These are phyloP conservation scores for Aspergillus haitiensis DNA, from an alignment of 495 filamentous ascomycete genomes.

Conservation along the genomic window DNA sequence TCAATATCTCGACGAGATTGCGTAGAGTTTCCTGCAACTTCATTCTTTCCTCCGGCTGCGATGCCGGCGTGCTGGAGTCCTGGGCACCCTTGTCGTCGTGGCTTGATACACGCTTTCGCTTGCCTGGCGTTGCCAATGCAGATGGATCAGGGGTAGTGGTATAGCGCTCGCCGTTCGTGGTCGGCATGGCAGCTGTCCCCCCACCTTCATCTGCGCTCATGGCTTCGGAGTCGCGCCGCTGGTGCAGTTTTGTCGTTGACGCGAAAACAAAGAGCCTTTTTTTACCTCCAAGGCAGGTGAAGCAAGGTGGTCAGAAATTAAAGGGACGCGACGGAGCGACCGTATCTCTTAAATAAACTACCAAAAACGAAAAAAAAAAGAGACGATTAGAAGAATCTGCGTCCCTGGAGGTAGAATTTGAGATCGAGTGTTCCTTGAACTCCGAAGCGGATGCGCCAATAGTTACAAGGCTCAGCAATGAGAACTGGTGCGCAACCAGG, in stretches of 20 bases:
- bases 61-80: slow-evolving; percentile 29
- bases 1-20: slow-evolving; percentile 41
- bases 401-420: slow-evolving; percentile 8
- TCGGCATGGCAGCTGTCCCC: slow-evolving; percentile 36
- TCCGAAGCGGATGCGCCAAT: slow-evolving; percentile 38
- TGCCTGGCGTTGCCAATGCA: slow-evolving; percentile 41
- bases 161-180: slow-evolving; percentile 42
- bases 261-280: slow-evolving; percentile 22
- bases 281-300: slow-evolving; percentile 5
- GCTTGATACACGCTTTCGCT: slow-evolving; percentile 47
- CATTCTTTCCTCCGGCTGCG: slow-evolving; percentile 33
- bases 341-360: background rate
- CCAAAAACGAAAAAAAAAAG: slow-evolving; percentile 7
- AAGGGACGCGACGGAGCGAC: slow-evolving; percentile 16
- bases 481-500: slow-evolving; percentile 36
- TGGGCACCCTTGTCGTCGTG: slow-evolving; percentile 40
- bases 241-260: slow-evolving; percentile 26
- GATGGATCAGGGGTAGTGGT: slow-evolving; percentile 33
- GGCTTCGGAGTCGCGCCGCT: slow-evolving; percentile 33
- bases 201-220: slow-evolving; percentile 50
- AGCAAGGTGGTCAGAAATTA: slow-evolving; percentile 9
- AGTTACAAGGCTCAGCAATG: slow-evolving; percentile 31
- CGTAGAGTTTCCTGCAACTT: slow-evolving; percentile 45
- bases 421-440: slow-evolving; percentile 24
- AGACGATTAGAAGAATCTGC: slow-evolving; percentile 1